Base-by-base conservation (phyloP, 1,284 basidiomycete genomes). In the Irpex sp. region DNA sequence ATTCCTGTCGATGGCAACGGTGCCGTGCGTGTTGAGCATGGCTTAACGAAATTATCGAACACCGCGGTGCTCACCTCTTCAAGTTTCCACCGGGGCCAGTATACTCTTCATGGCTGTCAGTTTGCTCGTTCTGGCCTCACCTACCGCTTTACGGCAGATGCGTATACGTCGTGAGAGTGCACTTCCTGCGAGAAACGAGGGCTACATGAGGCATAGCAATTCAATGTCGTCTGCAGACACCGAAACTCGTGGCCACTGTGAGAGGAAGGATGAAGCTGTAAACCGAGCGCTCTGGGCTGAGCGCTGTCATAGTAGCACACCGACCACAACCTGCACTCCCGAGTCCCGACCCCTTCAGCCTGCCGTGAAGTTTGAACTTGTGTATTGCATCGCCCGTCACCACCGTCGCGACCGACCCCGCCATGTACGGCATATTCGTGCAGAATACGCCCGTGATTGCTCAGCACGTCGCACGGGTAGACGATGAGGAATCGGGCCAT, bases 201-300 rank as follows among this genome's bases (percentile, higher is more conserved):
- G 7, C 26, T 15, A 44, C 62, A 64, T 58, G 62, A 64, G 62
- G 62, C 54, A 49, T 40, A 36, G 54, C 54, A 56, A 56, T 56
- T 56, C 15, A 56, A 9, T 56, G 5, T 21, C 17, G n/a, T 26
- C 48, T 61, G 59, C 59, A 61, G 59, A 34, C 59, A 19, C 37
- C 15, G 37, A 2, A 19, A 58, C 37, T 56, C 54, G 54, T 38
- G 59, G 59, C 48, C 36, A 51, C 4, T 54, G 51, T 61, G 44
- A 44, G 57, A 58, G 57, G 3, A 47, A 38, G 40, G 37, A 5
- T 13, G 48, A 15, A 49, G 48, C 6, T 8, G 21, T n/a, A 4
- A 9, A 31, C 21, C 52, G 6, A 31, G 26, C 52, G 19, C 26
- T 19, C 52, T 13, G 13, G 5, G 7, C 21, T 21, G 52, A 6